A percentile compares a stretch with the other conserved stretches of the same genome.
Conservation (phyloP, 2,329 filamentous ascomycete genomes). For the Ciborinia camelliae region DNA sequence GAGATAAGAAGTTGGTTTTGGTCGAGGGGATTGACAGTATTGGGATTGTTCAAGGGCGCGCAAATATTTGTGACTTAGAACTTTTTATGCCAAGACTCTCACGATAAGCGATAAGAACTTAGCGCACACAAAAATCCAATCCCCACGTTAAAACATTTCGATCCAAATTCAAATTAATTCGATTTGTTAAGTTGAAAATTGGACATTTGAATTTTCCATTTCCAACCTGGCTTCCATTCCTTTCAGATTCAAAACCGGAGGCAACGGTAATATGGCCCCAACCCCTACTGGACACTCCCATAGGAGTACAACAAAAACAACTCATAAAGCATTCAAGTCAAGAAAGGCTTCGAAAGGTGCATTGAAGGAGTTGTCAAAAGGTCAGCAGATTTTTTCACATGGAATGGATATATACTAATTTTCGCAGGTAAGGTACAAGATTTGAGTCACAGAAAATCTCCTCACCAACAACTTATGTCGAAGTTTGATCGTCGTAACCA, state of each 20-base stretch:
- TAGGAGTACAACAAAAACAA: slow-evolving; percentile 83
- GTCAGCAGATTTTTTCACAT: slow-evolving; percentile 43
- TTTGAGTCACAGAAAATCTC: slow-evolving; percentile 77
- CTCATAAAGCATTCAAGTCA: slow-evolving; percentile 90
- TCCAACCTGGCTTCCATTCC: slow-evolving; percentile 67
- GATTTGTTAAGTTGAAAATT: not conserved
- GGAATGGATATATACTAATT: slow-evolving; percentile 21
- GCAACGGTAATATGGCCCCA: slow-evolving; percentile 65
- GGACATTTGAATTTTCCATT: slow-evolving; percentile 37
- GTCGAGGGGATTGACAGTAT: not conserved
- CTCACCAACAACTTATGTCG: slow-evolving; percentile 94
- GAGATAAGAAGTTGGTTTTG: not conserved
- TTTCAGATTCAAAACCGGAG: slow-evolving; percentile 83
- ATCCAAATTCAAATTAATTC: slow-evolving; percentile 10
- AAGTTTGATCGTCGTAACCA: slow-evolving; percentile 95
- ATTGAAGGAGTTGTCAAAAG: slow-evolving; percentile 81
- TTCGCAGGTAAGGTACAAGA: slow-evolving; percentile 69
- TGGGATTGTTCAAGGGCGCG: slow-evolving; percentile 3
- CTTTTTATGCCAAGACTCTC: slow-evolving; percentile 13
- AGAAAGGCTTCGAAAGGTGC: slow-evolving; percentile 85
- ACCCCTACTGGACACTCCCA: slow-evolving; percentile 73
- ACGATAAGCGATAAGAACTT: slow-evolving; percentile 21
- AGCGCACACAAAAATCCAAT: slow-evolving; percentile 22
- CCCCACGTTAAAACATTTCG: slow-evolving; percentile 12
- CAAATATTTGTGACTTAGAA: slow-evolving; percentile 16